Evolutionary conservation across 2,329 filamentous ascomycete species (phyloP).

Genomic region (Cadophora gregata): DNA sequence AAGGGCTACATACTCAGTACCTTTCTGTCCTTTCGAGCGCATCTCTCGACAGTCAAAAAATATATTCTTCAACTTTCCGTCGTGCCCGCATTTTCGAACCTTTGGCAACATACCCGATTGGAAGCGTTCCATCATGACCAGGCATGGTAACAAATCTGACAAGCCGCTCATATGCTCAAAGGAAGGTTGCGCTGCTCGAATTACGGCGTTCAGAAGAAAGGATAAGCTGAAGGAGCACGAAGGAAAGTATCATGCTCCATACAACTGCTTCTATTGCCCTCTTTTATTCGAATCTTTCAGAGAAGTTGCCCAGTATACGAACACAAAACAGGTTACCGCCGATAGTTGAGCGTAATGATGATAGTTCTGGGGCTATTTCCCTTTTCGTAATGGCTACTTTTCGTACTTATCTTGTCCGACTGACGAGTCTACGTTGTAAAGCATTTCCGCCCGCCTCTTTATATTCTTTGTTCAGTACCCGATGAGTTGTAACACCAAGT

Average conservation of each 20-base stretch:
- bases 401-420: too few species aligned
- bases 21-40: conserved; percentile 4
- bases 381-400: background rate
- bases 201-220: conserved; percentile 14
- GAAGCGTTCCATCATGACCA: background rate
- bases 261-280: conserved; percentile 12
- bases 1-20: conserved; percentile 7
- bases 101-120: conserved; percentile 16
- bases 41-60: conserved; percentile 17
- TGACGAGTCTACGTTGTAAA: background rate
- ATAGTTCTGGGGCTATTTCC: background rate
- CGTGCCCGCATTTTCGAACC: conserved; percentile 2
- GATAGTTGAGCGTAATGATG: background rate
- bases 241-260: conserved; percentile 7
- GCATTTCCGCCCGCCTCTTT: background rate
- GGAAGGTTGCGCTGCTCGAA: background rate
- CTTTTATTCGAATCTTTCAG: conserved; percentile 10
- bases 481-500: background rate
- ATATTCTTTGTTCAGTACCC: background rate
- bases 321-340: background rate
- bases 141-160: conserved; percentile 1
- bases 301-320: conserved; percentile 12
- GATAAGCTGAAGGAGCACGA: conserved; percentile 21
- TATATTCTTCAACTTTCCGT: background rate
- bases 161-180: conserved; percentile 18